Evolutionary conservation across 495 filamentous ascomycete species (phyloP), one percentile per base, ranked within the genome.

Genomic region (Gamarada debralockiae): DNA sequence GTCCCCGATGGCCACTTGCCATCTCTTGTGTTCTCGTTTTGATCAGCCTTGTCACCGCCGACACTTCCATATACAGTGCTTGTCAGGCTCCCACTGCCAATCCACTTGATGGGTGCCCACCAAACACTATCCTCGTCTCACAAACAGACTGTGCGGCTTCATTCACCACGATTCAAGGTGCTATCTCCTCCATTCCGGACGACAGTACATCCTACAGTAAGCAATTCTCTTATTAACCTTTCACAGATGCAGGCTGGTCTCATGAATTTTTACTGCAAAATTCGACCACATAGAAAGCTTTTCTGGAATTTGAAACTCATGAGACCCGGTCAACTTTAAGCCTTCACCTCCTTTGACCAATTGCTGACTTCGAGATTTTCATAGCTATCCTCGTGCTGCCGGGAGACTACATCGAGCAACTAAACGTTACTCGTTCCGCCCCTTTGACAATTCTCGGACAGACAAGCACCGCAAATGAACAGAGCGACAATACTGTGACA

Each of bases 361-460:
- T n/a, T n/a, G n/a, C n/a, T n/a, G n/a, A n/a, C 1, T 9, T 34
- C 10, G 14, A 56, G 66, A 66, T 31, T 58, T 43, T 9, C 65
- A 73, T 49, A 74, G n/a, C 70, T 10, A 81, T 82, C 59, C 72
- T 83, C 34, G 74, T 82, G 52, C 67, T 72, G 2, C 66, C 73
- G 2, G 79, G 80, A 10, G 65, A 65, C 44, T 84, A 84, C 59
- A 74, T 67, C 13, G 80, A 83, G 56, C 80, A 83, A 65, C 55
- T 83, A 36, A 84, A 83, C 58, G 66, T 82, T 50, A 83, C 79
- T 31, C 78, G 80, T 21, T 59, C 72, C n/a, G 78, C 74, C 0
- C 77, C 81, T 3, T 61, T 80, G 15, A 76, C 72, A 23, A 67
- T 83, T 22, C 70, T 82, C 3, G 79, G 78, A 43, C 69, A 80